Conservation (phyloP, 164 flowering plant genomes). For the Akebia trifoliata region DNA sequence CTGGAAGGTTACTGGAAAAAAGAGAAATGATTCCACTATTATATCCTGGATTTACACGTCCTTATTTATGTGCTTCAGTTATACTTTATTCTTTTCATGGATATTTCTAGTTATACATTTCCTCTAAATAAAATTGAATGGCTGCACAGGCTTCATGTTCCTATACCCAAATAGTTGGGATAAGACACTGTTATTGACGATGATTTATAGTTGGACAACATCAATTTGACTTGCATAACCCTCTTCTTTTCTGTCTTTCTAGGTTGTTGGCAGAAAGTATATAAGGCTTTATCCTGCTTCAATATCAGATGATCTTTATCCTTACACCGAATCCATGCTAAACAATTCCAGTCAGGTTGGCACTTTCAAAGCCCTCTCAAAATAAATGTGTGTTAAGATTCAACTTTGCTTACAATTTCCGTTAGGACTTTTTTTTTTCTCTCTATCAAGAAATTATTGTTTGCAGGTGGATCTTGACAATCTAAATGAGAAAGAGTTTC, state of each 20-base stretch:
- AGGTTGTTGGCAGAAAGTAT: constrained; percentile 96
- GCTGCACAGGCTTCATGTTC: background rate
- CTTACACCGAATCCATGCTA: constrained; percentile 80
- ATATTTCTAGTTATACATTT: too few species aligned
- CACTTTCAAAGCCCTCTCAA: background rate
- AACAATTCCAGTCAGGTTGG: constrained; percentile 85
- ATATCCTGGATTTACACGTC: too few species aligned
- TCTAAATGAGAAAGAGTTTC: constrained; percentile 49
- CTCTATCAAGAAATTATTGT: background rate
- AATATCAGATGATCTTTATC: constrained; percentile 68
- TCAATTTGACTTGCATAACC: background rate
- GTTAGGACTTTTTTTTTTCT: background rate
- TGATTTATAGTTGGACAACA: background rate
- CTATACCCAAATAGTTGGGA: background rate
- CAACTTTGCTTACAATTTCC: background rate
- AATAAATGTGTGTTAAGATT: background rate
- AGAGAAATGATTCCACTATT: too few species aligned
- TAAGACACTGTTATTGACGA: background rate
- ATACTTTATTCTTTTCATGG: too few species aligned
- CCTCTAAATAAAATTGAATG: background rate
- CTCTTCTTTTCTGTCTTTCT: constrained; percentile 11
- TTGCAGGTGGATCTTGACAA: constrained; percentile 88
- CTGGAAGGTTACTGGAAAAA: too few species aligned
- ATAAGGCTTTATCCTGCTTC: constrained; percentile 85
- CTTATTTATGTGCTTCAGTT: too few species aligned